Evolutionary conservation across 2,329 filamentous ascomycete species (phyloP), one percentile per base, ranked within the genome.

Genomic region (Colletotrichum aenigma): DNA sequence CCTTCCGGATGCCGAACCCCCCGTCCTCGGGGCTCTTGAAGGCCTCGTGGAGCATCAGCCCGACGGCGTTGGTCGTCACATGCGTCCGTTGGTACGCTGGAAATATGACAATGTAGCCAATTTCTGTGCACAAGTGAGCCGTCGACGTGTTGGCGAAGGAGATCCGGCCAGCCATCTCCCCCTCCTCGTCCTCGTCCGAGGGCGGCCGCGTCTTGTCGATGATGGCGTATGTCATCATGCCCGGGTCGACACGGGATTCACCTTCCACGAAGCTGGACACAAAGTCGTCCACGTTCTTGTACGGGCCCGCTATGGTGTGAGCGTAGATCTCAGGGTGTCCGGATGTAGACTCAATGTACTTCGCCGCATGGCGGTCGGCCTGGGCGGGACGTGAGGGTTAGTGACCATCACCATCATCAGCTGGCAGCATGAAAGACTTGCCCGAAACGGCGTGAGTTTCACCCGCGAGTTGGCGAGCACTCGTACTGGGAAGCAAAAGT

Each of bases 91-190:
- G 83, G 70, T 81, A 85, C 4, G 72, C 38, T 3, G 84, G 84
- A 16, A 85, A 77, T 12, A 82, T 81, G 30, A 83, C 77, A 43
- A 87, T 82, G 60, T 82, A 81, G 15, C 85, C 86, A 9, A 83
- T 80, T 73, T 83, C 81, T 16, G 79, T 80, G 69, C 76, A 78
- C 3, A 78, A 74, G 48, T 79, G 66, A 2, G 34, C 34, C 10
- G 58, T 24, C 15, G 79, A 79, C 18, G 79, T 80, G 66, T 77
- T 71, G 28, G 81, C 77, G 71, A 80, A 82, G 52, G 77, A 71
- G 36, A 82, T 78, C 52, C 80, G 77, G n/a, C 82, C 82, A 2
- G 81, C 81, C 7, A 83, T 73, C 43, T 78, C 79, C n/a, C 80
- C 82, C 16, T 81, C 80, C 10, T 77, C 74, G 70, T 82, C 81